Conservation (phyloP, 371 early-diverging fungal genomes). For the Cokeromyces recurvatus region DNA sequence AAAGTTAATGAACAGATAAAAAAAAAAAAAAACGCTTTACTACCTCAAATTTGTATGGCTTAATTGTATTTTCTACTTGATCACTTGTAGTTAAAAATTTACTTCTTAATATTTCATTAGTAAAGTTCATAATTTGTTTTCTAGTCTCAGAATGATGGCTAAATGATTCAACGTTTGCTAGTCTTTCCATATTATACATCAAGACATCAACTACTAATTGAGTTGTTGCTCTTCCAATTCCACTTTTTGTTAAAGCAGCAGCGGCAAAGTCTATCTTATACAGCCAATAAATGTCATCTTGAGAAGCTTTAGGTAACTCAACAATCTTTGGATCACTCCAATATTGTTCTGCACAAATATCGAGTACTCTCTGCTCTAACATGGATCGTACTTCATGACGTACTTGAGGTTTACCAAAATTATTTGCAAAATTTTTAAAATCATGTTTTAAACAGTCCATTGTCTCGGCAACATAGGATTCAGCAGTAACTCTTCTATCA, state of each 20-base stretch:
- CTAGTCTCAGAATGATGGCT: slow-evolving; percentile 81
- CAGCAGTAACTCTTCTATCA: slow-evolving; percentile 88
- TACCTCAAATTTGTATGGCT: slow-evolving; percentile 94
- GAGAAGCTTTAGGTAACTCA: slow-evolving; percentile 55
- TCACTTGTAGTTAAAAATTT: slow-evolving; percentile 88
- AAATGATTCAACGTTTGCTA: slow-evolving; percentile 81
- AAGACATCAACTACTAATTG: slow-evolving; percentile 88
- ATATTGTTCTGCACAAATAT: slow-evolving; percentile 89
- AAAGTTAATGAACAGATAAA: not conserved
- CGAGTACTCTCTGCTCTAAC: slow-evolving; percentile 85
- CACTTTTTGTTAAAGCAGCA: slow-evolving; percentile 87
- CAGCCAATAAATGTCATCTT: slow-evolving; percentile 73
- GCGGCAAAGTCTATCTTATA: slow-evolving; percentile 79
- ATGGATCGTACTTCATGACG: slow-evolving; percentile 82
- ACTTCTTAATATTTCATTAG: slow-evolving; percentile 75
- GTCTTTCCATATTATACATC: slow-evolving; percentile 74
- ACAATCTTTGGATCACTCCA: slow-evolving; percentile 80
- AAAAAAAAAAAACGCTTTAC: too few species aligned
- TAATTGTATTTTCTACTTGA: slow-evolving; percentile 97
- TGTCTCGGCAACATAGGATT: slow-evolving; percentile 92
- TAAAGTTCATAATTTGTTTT: slow-evolving; percentile 75
- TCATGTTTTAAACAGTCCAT: slow-evolving; percentile 89
- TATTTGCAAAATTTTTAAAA: slow-evolving; percentile 85
- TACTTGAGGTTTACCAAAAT: slow-evolving; percentile 90
- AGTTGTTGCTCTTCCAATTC: slow-evolving; percentile 88